phyloP scores from a whole-genome alignment of 164 flowering plant genomes.

The Kalanchoe fedtschenkoi region DNA sequence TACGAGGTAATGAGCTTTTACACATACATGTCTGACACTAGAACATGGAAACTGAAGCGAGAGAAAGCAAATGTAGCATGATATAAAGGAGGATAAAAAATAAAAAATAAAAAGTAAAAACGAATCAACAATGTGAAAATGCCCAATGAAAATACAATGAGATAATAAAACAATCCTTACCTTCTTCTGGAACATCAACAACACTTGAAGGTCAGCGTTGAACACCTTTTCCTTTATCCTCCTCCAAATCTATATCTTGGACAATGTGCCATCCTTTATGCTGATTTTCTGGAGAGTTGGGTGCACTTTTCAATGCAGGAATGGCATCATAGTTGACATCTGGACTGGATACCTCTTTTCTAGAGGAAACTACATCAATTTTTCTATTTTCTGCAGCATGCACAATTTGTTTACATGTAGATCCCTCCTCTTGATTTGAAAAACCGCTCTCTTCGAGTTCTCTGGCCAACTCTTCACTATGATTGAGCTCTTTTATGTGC shows the following conservation, averaged over 20 bases:
- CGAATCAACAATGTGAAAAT: no score
- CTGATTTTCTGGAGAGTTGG: neutral
- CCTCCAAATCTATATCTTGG: neutral
- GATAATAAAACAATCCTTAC: no score
- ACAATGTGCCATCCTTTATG: slow-evolving; percentile 3
- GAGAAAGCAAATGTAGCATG: no score
- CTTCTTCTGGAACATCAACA: neutral
- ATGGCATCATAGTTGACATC: neutral
- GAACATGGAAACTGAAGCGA: no score
- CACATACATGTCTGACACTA: no score
- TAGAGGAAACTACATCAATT: neutral
- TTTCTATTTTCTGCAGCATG: neutral
- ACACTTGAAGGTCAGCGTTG: neutral
- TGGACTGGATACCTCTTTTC: neutral
- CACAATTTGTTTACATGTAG: neutral
- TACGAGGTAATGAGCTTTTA: no score
- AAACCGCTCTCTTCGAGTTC: neutral
- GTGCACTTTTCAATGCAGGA: neutral
- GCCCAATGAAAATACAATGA: no score
- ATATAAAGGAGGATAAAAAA: no score
- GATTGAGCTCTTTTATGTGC: neutral
- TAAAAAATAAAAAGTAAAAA: no score
- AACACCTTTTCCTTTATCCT: neutral
- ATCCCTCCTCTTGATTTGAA: neutral
- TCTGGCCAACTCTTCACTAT: neutral